Conservation (phyloP, 2,329 filamentous ascomycete species). For the Bisporella sp. region DNA sequence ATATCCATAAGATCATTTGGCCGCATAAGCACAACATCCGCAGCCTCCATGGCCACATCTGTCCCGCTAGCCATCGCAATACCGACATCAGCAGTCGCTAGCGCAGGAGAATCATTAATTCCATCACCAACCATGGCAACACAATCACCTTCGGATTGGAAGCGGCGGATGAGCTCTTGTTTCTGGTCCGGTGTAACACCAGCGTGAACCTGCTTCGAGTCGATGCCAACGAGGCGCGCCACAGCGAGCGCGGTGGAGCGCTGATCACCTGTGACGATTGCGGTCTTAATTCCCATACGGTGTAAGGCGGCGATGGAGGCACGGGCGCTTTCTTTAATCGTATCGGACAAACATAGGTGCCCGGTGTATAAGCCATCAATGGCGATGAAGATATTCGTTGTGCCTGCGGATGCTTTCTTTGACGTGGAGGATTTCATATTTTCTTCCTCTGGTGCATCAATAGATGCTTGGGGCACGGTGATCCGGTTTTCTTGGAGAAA, state of each 20-base stretch:
- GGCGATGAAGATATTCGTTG: slow-evolving; percentile 86
- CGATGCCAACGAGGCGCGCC: slow-evolving; percentile 75
- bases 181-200: slow-evolving; percentile 91
- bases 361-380: slow-evolving; percentile 79
- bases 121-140: slow-evolving; percentile 98
- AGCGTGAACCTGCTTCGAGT: slow-evolving; percentile 68
- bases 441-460: slow-evolving; percentile 55
- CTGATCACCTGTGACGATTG: slow-evolving; percentile 92
- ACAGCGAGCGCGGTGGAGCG: slow-evolving; percentile 77
- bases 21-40: slow-evolving; percentile 92
- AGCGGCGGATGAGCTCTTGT: slow-evolving; percentile 70
- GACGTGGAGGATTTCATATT: slow-evolving; percentile 37
- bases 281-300: slow-evolving; percentile 77
- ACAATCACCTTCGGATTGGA: slow-evolving; percentile 67
- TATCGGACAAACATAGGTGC: slow-evolving; percentile 78
- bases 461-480: slow-evolving; percentile 53
- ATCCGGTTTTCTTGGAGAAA: slow-evolving; percentile 70
- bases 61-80: slow-evolving; percentile 91
- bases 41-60: slow-evolving; percentile 96
- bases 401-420: slow-evolving; percentile 48
- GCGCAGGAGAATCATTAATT: slow-evolving; percentile 94
- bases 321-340: slow-evolving; percentile 79
- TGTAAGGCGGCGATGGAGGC: slow-evolving; percentile 76
- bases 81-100: slow-evolving; percentile 86
- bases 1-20: slow-evolving; percentile 88